phyloP scores from a whole-genome alignment of 1,284 basidiomycete genomes.

The Rhodotorula sp. region DNA sequence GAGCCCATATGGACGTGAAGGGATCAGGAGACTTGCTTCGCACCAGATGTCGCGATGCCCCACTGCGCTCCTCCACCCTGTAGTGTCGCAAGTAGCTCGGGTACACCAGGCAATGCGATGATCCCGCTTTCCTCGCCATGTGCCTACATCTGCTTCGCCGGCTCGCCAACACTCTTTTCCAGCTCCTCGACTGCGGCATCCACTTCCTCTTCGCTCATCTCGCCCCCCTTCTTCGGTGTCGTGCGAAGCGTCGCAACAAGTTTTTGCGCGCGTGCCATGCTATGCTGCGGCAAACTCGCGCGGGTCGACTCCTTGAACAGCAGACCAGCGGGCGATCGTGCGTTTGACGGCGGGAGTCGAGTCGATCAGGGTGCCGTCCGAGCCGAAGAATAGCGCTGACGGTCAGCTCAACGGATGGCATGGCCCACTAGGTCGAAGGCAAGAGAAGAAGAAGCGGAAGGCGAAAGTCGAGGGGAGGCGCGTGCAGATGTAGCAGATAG shows the following conservation, averaged over 20 bases:
- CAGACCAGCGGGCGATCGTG: conserved; percentile 1
- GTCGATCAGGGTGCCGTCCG: conserved; percentile 34
- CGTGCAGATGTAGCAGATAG: not conserved
- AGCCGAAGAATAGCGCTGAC: conserved; percentile 29
- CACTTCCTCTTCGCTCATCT: conserved; percentile 28
- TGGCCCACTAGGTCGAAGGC: not conserved
- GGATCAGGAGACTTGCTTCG: not conserved
- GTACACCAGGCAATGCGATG: not conserved
- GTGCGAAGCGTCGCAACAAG: not conserved
- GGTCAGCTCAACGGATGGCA: not conserved
- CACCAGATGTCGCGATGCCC: conserved; percentile 29
- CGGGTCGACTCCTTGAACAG: conserved; percentile 1
- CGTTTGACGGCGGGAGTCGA: conserved; percentile 23
- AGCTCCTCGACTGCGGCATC: conserved; percentile 8
- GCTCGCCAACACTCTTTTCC: conserved; percentile 20
- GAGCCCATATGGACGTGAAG: too few relatives aligned
- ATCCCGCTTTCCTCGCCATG: conserved; percentile 4
- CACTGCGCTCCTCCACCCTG: conserved; percentile 12
- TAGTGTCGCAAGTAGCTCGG: not conserved
- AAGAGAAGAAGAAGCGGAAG: too few relatives aligned
- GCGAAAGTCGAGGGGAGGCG: too few relatives aligned
- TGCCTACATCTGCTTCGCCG: not conserved
- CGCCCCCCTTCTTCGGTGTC: conserved; percentile 3
- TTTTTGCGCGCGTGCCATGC: conserved; percentile 3
- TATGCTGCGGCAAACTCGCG: conserved; percentile 6